Conservation (phyloP, 768 basidiomycete genomes). For the Lyophyllum decastes region DNA sequence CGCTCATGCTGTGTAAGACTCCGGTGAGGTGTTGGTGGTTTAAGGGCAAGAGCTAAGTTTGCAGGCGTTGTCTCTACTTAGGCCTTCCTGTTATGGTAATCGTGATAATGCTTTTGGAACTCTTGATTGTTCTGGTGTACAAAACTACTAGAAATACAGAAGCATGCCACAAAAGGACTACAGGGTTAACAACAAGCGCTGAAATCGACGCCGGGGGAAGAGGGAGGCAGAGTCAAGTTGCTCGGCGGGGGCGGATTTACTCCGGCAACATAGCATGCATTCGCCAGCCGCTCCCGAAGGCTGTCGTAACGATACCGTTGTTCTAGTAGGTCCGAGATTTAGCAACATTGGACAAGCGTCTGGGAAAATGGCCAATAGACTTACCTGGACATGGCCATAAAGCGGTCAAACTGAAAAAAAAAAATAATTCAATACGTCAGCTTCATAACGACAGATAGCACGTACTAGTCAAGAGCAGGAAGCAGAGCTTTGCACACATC, state of each 20-base stretch:
- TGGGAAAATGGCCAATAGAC: slow-evolving; percentile 13
- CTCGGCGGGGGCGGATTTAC: slow-evolving; percentile 43
- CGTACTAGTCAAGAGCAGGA: slow-evolving; percentile 57
- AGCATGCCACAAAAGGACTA: slow-evolving; percentile 6
- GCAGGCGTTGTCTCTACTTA: slow-evolving; percentile 23
- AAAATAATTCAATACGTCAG: slow-evolving; percentile 8
- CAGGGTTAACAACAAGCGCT: slow-evolving; percentile 14
- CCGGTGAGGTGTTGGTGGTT: slow-evolving; percentile 17
- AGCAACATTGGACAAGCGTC: slow-evolving; percentile 12
- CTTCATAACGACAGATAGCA: slow-evolving; percentile 12
- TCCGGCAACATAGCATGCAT: slow-evolving; percentile 50
- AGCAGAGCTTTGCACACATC: slow-evolving; percentile 65
- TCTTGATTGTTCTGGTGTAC: slow-evolving; percentile 1
- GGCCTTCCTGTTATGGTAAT: slow-evolving; percentile 20
- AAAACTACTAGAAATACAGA: slow-evolving; percentile 14
- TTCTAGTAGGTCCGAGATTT: slow-evolving; percentile 37
- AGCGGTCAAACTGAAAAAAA: slow-evolving; percentile 40
- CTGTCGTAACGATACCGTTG: slow-evolving; percentile 49
- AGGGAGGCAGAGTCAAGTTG: slow-evolving; percentile 34
- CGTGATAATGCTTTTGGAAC: slow-evolving; percentile 9
- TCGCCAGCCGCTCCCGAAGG: slow-evolving; percentile 46
- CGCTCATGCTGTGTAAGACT: slow-evolving; percentile 14
- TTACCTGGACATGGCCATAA: slow-evolving; percentile 69
- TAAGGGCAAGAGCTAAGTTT: slow-evolving; percentile 18
- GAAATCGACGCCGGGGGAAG: slow-evolving; percentile 29